These are phyloP conservation scores for Geranium incanum DNA, from an alignment of 441 rosid species.

Conservation along the genomic window DNA sequence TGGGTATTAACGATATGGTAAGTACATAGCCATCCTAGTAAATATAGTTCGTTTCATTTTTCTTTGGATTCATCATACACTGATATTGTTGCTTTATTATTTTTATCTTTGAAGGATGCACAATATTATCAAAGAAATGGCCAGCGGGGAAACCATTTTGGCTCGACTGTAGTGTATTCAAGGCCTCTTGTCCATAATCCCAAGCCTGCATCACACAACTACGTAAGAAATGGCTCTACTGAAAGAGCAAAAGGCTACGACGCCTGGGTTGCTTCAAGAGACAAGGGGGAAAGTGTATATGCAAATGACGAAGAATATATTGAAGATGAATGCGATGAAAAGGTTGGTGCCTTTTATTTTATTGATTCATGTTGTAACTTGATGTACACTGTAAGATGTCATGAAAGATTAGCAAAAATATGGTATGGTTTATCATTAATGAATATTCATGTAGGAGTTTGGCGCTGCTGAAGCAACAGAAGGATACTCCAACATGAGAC, in stretches of 20 bases:
- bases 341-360: neutral
- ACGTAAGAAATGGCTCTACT: neutral
- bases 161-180: neutral
- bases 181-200: neutral
- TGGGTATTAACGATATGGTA: neutral
- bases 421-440: neutral
- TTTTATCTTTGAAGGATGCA: neutral
- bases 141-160: neutral
- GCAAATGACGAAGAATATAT: neutral
- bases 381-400: too few relatives aligned
- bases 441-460: neutral
- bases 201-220: neutral
- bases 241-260: neutral
- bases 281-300: neutral
- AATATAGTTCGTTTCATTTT: neutral
- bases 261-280: neutral
- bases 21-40: neutral
- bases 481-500: constrained; percentile 4
- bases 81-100: neutral
- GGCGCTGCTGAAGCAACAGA: neutral
- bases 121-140: constrained; percentile 2
- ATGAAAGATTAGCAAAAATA: too few relatives aligned
- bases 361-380: too few relatives aligned
- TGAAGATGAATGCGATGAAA: neutral
- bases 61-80: too few relatives aligned